Conservation (phyloP, 2,329 filamentous ascomycete genomes). For the Penicillium sclerotiorum region DNA sequence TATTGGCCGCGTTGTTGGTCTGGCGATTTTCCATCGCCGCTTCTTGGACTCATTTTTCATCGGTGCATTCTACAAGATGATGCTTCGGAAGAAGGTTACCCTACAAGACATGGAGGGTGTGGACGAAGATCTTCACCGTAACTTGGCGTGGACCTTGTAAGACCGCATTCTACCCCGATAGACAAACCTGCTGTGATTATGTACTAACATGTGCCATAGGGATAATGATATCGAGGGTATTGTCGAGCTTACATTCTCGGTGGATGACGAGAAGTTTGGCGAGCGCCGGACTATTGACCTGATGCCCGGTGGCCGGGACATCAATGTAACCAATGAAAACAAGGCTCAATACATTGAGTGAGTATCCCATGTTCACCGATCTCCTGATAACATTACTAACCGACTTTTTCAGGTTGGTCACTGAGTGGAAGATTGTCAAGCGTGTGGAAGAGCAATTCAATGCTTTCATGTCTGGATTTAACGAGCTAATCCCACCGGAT, state of each 20-base stretch:
- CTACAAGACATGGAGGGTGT: conserved; percentile 98
- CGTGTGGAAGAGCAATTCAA: conserved; percentile 98
- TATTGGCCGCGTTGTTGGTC: conserved; percentile 92
- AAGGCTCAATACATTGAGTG: conserved; percentile 98
- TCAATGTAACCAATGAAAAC: conserved; percentile 97
- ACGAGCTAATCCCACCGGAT: conserved; percentile 94
- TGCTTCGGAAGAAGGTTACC: conserved; percentile 87
- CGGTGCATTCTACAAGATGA: conserved; percentile 99
- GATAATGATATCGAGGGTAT: conserved; percentile 97
- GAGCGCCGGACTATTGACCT: conserved; percentile 93
- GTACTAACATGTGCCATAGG: conserved; percentile 33
- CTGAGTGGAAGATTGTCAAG: conserved; percentile 99
- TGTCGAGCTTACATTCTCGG: conserved; percentile 92
- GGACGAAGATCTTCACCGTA: conserved; percentile 95
- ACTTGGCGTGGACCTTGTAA: conserved; percentile 89
- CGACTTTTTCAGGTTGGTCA: conserved; percentile 73
- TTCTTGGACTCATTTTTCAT: conserved; percentile 99
- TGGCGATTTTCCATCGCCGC: conserved; percentile 96
- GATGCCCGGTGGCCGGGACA: conserved; percentile 84
- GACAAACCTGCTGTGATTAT: not conserved
- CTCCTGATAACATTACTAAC: not conserved
- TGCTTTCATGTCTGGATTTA: conserved; percentile 95
- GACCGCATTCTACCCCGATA: conserved; percentile 25
- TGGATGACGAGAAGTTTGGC: conserved; percentile 95
- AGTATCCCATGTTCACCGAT: conserved; percentile 34